These are phyloP conservation scores for Perilla frutescens DNA, from an alignment of 257 asterid genomes.

Conservation along the genomic window DNA sequence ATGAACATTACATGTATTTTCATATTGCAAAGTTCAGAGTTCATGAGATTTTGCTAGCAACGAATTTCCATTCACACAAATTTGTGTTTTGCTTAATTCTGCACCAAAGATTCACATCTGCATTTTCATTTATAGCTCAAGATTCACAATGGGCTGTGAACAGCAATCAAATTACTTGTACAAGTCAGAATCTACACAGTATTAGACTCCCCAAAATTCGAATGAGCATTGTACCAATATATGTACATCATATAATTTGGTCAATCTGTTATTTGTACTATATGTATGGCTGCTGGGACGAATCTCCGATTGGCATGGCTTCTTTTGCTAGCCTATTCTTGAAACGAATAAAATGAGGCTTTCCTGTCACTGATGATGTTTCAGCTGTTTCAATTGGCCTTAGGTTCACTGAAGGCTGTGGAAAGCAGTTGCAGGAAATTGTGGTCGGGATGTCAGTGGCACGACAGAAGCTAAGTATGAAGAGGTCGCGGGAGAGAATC, in stretches of 20 bases:
- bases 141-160: constrained; percentile 27
- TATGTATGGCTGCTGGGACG: constrained; percentile 26
- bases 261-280: constrained; percentile 40
- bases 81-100: background rate
- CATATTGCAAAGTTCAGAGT: constrained; percentile 8
- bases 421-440: constrained; percentile 46
- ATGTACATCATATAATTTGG: constrained; percentile 42
- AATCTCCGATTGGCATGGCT: constrained; percentile 25
- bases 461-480: constrained; percentile 45
- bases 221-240: constrained; percentile 44
- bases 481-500: constrained; percentile 70
- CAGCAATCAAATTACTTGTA: constrained; percentile 31
- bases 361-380: constrained; percentile 17
- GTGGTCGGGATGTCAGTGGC: constrained; percentile 44
- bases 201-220: constrained; percentile 16
- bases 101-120: background rate
- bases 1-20: background rate
- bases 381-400: constrained; percentile 32
- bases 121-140: constrained; percentile 23
- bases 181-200: constrained; percentile 42
- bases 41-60: background rate
- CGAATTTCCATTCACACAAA: background rate
- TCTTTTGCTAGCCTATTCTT: constrained; percentile 32
- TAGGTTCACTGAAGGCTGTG: constrained; percentile 42
- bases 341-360: constrained; percentile 30